Evolutionary conservation across 129 eudicot species (phyloP), one percentile per base, ranked within the genome.

Genomic region (Tagetes erecta): DNA sequence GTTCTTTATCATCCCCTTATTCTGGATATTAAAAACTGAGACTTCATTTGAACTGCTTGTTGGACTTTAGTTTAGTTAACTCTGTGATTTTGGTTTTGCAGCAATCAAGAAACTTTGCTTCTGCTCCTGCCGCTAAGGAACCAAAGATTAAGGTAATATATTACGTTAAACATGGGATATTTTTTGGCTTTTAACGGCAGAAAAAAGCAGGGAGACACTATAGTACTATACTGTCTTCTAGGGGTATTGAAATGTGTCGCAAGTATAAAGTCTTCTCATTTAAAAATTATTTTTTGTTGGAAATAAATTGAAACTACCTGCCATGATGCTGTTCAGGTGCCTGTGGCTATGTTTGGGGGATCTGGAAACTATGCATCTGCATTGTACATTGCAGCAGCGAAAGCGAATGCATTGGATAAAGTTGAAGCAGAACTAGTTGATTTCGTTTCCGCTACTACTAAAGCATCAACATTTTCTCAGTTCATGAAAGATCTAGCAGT

Each of bases 321-420:
- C 46, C 59, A 14, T 36, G 62, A 45, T 76, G 56, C 27, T 68
- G 4, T 62, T 70, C 78, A 92, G 97, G 94, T 89, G 47, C 97
- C 97, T 8, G 20, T 92, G 78, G 87, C 91, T 67, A 42, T 89
- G 97, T 92, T 77, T 73, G 97, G 97, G 0, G 91, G 84, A 31
- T 83, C 88, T 64, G 97, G 91, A 20, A 92, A 89, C 83, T 92
- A 92, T 82, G 93, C 96, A 44, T 87, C 97, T 6, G 97, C 97
- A 42, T 74, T 89, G 63, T 92, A 89, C 80, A 77, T 92, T 60
- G 88, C 97, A 78, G 89, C 97, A 46, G 88, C 82, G 68, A 92
- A 87, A 81, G 85, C 84, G 41, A 89, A 89, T 4, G 67, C 81
- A 47, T 73, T 92, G 78, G 97, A 92, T 56, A 89, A 87, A 79